phyloP scores from a whole-genome alignment of 2,329 filamentous ascomycete species.

The Coniella vitis region DNA sequence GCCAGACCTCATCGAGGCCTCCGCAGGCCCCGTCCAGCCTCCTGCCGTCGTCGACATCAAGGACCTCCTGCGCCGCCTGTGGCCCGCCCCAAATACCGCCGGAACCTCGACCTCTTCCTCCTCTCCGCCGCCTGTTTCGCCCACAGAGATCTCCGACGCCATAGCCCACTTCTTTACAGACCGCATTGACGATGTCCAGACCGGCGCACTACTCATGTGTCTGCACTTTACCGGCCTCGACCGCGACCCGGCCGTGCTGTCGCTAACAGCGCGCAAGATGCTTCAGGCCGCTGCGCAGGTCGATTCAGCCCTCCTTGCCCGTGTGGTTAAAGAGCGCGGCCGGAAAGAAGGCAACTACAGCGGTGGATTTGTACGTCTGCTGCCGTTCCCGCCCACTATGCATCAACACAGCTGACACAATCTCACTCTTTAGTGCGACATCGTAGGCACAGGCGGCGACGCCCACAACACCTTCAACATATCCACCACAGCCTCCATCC shows the following conservation, averaged over 20 bases:
- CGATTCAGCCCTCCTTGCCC: slow-evolving; percentile 54
- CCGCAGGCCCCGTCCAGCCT: slow-evolving; percentile 2
- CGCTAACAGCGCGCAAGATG: slow-evolving; percentile 79
- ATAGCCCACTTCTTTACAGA: slow-evolving; percentile 90
- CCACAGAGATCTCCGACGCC: slow-evolving; percentile 81
- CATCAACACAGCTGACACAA: neutral
- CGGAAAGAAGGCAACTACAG: slow-evolving; percentile 66
- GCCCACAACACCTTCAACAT: slow-evolving; percentile 98
- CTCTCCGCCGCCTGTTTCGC: slow-evolving; percentile 48
- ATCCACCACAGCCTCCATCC: slow-evolving; percentile 86
- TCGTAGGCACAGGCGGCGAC: slow-evolving; percentile 95
- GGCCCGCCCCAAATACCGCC: slow-evolving; percentile 28
- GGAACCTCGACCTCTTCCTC: too few relatives aligned
- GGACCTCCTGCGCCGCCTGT: slow-evolving; percentile 65
- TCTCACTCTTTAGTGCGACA: slow-evolving; percentile 62
- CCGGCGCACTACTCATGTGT: slow-evolving; percentile 78
- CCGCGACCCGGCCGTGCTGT: slow-evolving; percentile 75
- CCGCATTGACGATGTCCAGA: slow-evolving; percentile 79
- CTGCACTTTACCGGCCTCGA: slow-evolving; percentile 89
- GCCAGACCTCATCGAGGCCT: slow-evolving; percentile 9
- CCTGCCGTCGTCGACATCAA: slow-evolving; percentile 51
- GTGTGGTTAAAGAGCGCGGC: slow-evolving; percentile 53
- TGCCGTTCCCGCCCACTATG: too few relatives aligned
- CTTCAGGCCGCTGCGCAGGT: slow-evolving; percentile 68
- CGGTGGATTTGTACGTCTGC: slow-evolving; percentile 68